Evolutionary conservation across 73 alveolate genomes (phyloP).

Genomic region (Stentor roeselii): DNA sequence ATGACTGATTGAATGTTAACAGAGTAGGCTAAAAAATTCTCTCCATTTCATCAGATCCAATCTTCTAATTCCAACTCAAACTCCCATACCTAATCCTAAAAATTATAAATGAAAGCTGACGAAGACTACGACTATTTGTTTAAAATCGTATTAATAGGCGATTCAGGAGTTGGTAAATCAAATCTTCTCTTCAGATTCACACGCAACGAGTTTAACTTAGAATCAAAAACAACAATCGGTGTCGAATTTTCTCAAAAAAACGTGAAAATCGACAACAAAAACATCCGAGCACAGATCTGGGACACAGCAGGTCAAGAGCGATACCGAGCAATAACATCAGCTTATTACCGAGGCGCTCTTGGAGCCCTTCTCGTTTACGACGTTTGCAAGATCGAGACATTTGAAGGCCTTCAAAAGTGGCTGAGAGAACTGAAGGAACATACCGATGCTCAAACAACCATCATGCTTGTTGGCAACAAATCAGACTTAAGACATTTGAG

Average conservation of each 20-base stretch:
- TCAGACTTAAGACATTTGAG: conserved; percentile 76
- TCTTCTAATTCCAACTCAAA: too few relatives aligned
- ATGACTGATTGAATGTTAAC: too few relatives aligned
- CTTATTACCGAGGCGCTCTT: conserved; percentile 69
- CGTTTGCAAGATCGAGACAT: conserved; percentile 56
- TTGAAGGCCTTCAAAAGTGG: conserved; percentile 69
- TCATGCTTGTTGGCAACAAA: conserved; percentile 77
- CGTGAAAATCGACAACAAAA: conserved; percentile 34
- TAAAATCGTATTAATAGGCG: conserved; percentile 61
- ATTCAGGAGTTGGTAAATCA: conserved; percentile 79
- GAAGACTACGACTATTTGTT: conserved; percentile 55
- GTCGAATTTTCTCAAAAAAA: conserved; percentile 71
- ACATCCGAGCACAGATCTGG: conserved; percentile 65
- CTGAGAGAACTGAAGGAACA: conserved; percentile 68
- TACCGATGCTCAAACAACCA: conserved; percentile 66
- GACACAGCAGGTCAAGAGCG: conserved; percentile 83
- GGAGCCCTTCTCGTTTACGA: conserved; percentile 83
- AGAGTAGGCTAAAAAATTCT: too few relatives aligned
- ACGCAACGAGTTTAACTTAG: conserved; percentile 52
- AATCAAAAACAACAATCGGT: conserved; percentile 79
- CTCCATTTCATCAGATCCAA: too few relatives aligned
- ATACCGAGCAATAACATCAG: conserved; percentile 67
- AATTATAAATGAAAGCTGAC: conserved; percentile 7
- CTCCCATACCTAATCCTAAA: too few relatives aligned
- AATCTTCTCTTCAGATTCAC: conserved; percentile 65